Evolutionary conservation across 169 alveolate genomes (phyloP).

Genomic region (Condylostoma magnum): DNA sequence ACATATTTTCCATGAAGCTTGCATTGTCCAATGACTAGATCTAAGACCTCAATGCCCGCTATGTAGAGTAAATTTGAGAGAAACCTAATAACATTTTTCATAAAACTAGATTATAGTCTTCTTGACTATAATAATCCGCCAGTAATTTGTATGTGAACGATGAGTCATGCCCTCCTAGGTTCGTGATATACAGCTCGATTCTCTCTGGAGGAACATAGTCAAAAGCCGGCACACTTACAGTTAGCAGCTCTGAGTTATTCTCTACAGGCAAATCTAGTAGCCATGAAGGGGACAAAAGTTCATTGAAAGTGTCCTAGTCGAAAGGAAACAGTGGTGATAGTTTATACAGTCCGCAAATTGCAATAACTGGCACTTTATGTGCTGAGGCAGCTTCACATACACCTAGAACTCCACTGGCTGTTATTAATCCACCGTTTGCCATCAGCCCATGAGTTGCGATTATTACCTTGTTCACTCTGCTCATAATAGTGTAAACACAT

Average conservation of each 20-base stretch:
- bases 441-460: conserved; percentile 62
- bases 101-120: conserved; percentile 4
- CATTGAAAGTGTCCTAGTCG: conserved; percentile 59
- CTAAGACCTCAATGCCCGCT: too few relatives aligned
- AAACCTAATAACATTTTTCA: neutral
- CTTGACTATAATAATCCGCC: conserved; percentile 39
- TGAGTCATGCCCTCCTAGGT: conserved; percentile 61
- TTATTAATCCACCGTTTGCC: conserved; percentile 71
- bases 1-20: too few relatives aligned
- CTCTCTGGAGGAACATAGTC: conserved; percentile 70
- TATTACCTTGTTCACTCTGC: conserved; percentile 60
- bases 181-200: conserved; percentile 51
- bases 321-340: conserved; percentile 70
- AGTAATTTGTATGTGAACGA: conserved; percentile 53
- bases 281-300: conserved; percentile 39
- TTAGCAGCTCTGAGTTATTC: conserved; percentile 27
- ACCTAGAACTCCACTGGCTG: conserved; percentile 49
- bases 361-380: conserved; percentile 62
- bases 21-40: too few relatives aligned
- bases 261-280: conserved; percentile 22
- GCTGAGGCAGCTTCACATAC: conserved; percentile 57
- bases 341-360: conserved; percentile 46
- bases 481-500: conserved; percentile 57
- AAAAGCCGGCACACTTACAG: conserved; percentile 51
- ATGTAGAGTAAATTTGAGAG: neutral